A percentile compares a stretch with the other conserved stretches of the same genome.
phyloP scores from a whole-genome alignment of 2,329 filamentous ascomycete genomes.

The Talaromyces sp. region DNA sequence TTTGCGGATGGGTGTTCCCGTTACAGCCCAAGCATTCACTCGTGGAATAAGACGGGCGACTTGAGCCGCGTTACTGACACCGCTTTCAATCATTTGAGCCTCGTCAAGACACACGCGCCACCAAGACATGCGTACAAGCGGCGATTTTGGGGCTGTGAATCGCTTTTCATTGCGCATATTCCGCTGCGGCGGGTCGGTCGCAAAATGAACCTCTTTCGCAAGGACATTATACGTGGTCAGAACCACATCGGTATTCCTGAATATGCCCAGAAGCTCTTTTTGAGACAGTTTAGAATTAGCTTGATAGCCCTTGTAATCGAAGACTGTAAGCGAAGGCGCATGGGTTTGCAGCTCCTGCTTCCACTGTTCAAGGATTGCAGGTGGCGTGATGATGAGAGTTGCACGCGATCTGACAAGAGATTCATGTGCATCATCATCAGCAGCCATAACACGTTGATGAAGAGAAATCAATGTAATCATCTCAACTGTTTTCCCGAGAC shows the following conservation, averaged over 20 bases:
- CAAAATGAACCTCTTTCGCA: constrained; percentile 75
- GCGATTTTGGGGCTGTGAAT: constrained; percentile 66
- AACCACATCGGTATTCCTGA: constrained; percentile 54
- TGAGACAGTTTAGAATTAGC: constrained; percentile 32
- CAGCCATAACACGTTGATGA: constrained; percentile 29
- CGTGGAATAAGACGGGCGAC: constrained; percentile 78
- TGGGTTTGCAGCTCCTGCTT: constrained; percentile 57
- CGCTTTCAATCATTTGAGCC: constrained; percentile 88
- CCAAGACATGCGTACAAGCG: constrained; percentile 77
- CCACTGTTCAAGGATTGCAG: constrained; percentile 62
- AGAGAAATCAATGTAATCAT: constrained; percentile 46
- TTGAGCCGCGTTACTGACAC: constrained; percentile 75
- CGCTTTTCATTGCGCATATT: constrained; percentile 62
- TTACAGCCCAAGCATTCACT: constrained; percentile 85
- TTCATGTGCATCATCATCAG: constrained; percentile 20
- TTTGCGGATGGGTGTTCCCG: constrained; percentile 83
- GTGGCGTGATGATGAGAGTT: constrained; percentile 62
- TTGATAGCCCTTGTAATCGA: constrained; percentile 56
- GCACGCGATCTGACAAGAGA: constrained; percentile 45
- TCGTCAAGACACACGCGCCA: constrained; percentile 72
- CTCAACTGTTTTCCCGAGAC: constrained; percentile 50
- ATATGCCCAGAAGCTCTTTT: constrained; percentile 44
- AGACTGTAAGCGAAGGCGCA: constrained; percentile 54
- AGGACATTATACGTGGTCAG: constrained; percentile 66
- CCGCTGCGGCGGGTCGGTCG: constrained; percentile 66